phyloP scores from a whole-genome alignment of 2,329 filamentous ascomycete species.

The Botrytis aclada region DNA sequence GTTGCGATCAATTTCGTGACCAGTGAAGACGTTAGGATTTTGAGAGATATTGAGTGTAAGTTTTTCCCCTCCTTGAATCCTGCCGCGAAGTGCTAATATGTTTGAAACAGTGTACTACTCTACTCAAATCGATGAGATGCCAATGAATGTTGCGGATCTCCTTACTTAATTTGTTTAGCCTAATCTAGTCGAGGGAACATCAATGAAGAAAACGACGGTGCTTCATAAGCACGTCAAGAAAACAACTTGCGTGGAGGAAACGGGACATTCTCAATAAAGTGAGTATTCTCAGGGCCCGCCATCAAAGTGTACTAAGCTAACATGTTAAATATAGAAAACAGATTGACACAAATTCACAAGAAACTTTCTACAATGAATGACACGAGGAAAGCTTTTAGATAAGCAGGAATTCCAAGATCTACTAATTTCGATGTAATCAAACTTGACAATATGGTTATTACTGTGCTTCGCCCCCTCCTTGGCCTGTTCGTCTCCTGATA shows the following conservation, averaged over 20 bases:
- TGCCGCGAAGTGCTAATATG: neutral
- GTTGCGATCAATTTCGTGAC: conserved; percentile 99
- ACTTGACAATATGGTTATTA: neutral
- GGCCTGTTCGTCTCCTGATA: neutral
- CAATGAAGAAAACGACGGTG: conserved; percentile 17
- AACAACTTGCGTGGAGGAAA: conserved; percentile 34
- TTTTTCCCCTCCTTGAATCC: conserved; percentile 28
- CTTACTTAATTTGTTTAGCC: conserved; percentile 28
- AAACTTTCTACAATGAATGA: neutral
- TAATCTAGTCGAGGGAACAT: neutral
- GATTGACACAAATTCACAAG: neutral
- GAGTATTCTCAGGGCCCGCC: neutral
- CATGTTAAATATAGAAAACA: neutral
- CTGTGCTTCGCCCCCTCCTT: neutral
- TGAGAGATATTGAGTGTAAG: conserved; percentile 92
- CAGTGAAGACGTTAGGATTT: conserved; percentile 93
- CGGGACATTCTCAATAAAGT: conserved; percentile 33
- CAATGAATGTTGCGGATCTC: conserved; percentile 63
- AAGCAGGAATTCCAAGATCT: neutral
- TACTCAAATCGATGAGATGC: conserved; percentile 79
- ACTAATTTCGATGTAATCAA: neutral
- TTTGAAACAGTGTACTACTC: conserved; percentile 61
- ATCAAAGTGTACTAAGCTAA: neutral
- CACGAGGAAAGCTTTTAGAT: neutral
- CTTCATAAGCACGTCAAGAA: conserved; percentile 27